Percentiles rank a stretch among this genome's conserved stretches.
Evolutionary conservation across 352 stramenopile species (phyloP).

Genomic region (Lagenidium sp.): DNA sequence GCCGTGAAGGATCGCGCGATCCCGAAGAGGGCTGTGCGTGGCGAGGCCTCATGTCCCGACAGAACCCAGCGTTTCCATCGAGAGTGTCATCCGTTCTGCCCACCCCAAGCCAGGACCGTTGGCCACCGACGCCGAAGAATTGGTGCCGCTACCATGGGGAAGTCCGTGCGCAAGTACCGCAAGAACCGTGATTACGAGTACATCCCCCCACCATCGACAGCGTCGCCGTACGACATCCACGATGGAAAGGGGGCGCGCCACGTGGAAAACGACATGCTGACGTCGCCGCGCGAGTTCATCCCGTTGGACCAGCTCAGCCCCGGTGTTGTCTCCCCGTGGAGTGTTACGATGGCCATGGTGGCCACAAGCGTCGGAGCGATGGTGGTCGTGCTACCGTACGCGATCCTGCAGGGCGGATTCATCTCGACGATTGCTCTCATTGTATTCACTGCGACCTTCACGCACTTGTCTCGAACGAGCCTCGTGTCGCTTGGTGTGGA

Average conservation of each 20-base stretch:
- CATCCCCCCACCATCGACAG: slow-evolving; percentile 9
- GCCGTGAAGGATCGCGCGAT: no score
- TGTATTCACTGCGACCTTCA: slow-evolving; percentile 21
- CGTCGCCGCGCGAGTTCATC: slow-evolving; percentile 29
- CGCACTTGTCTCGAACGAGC: slow-evolving; percentile 15
- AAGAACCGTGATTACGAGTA: slow-evolving; percentile 25
- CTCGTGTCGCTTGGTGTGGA: slow-evolving; percentile 36
- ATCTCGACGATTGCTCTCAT: slow-evolving; percentile 26
- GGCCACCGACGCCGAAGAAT: no score
- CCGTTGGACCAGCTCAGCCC: slow-evolving; percentile 28
- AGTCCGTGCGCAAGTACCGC: slow-evolving; percentile 25
- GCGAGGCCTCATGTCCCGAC: no score
- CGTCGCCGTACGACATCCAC: slow-evolving; percentile 28
- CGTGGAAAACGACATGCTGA: slow-evolving; percentile 36
- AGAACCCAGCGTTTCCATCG: no score
- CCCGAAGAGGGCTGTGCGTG: no score
- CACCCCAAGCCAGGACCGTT: no score
- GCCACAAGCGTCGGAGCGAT: slow-evolving; percentile 24
- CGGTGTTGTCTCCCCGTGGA: slow-evolving; percentile 20
- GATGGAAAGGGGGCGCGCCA: slow-evolving; percentile 16
- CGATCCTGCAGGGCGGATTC: slow-evolving; percentile 34
- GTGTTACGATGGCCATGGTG: slow-evolving; percentile 25
- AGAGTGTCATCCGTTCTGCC: no score
- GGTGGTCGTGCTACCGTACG: slow-evolving; percentile 26
- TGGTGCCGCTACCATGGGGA: slow-evolving; percentile 16